Conservation (phyloP, 2,329 filamentous ascomycete genomes). For the Fusarium algeriense region DNA sequence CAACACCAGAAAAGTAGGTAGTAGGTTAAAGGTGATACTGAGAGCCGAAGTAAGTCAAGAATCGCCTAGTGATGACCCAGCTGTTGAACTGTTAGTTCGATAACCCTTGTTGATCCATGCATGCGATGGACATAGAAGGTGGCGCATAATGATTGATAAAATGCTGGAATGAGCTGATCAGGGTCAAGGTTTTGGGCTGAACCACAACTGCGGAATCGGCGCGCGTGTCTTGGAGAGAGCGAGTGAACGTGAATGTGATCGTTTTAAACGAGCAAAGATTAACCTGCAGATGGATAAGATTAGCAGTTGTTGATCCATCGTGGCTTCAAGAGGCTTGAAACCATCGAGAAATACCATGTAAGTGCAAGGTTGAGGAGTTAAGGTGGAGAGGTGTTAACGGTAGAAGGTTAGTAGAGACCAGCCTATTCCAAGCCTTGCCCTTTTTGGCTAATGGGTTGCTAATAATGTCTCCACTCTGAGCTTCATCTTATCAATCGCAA, state of each 20-base stretch:
- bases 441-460: neutral
- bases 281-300: conserved; percentile 29
- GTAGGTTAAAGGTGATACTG: conserved; percentile 8
- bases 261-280: conserved; percentile 8
- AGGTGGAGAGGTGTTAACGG: neutral
- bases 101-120: conserved; percentile 15
- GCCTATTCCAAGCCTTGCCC: neutral
- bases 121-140: conserved; percentile 12
- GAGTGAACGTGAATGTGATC: neutral
- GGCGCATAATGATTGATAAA: conserved; percentile 13
- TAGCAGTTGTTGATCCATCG: conserved; percentile 23
- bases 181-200: conserved; percentile 1
- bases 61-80: neutral
- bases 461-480: conserved; percentile 4
- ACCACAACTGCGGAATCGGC: conserved; percentile 28
- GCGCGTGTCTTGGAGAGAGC: neutral
- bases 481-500: conserved; percentile 46
- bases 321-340: conserved; percentile 34
- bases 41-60: conserved; percentile 16
- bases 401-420: neutral
- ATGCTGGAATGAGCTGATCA: conserved; percentile 15
- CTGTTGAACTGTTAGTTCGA: neutral
- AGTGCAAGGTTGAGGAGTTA: conserved; percentile 5
- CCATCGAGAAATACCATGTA: conserved; percentile 25
- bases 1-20: conserved; percentile 12